phyloP scores from a whole-genome alignment of 2,329 filamentous ascomycete genomes.

The Trichoderma lentiforme region DNA sequence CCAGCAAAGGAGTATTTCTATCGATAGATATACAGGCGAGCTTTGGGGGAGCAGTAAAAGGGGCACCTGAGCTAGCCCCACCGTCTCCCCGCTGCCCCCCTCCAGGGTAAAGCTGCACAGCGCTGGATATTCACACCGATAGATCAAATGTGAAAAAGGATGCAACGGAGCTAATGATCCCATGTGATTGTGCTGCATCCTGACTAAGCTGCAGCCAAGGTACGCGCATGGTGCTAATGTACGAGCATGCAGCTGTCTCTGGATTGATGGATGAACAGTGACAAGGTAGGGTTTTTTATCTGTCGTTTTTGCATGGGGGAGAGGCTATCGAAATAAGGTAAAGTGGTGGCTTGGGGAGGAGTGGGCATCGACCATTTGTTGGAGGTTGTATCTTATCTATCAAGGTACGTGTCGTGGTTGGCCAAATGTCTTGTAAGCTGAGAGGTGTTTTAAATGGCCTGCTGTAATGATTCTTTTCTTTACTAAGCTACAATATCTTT shows the following conservation, averaged over 20 bases:
- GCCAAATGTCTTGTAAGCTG: background rate
- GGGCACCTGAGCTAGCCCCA: constrained; percentile 14
- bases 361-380: background rate
- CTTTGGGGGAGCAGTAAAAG: constrained; percentile 15
- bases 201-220: background rate
- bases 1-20: background rate
- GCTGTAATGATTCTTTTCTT: background rate
- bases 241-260: background rate
- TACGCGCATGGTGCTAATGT: background rate
- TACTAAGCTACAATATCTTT: too few species aligned
- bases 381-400: background rate
- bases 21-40: background rate
- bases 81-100: constrained; percentile 10
- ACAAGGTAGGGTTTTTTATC: background rate
- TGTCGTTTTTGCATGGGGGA: background rate
- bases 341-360: background rate
- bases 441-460: background rate
- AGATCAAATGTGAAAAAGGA: background rate
- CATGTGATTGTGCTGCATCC: background rate
- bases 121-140: background rate
- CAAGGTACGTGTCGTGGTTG: background rate
- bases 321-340: background rate
- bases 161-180: background rate
- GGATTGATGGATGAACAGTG: background rate
- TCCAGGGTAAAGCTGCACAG: constrained; percentile 10